Evolutionary conservation across 2,329 filamentous ascomycete genomes (phyloP).

Genomic region (Talaromyces sp.): DNA sequence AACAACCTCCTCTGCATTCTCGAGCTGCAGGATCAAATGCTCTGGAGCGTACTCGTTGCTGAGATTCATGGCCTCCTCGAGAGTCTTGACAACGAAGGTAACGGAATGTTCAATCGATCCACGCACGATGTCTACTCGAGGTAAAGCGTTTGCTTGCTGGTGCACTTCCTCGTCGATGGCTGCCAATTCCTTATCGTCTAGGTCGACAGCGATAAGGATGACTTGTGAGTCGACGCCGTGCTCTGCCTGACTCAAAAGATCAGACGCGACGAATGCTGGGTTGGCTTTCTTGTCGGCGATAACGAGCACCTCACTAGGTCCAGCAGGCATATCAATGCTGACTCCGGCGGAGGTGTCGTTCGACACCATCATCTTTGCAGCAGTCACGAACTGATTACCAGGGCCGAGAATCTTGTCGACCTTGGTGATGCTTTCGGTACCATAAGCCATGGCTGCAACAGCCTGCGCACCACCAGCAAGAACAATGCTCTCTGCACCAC

Average conservation of each 20-base stretch:
- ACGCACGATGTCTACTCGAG: slow-evolving; percentile 87
- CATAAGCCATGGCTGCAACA: slow-evolving; percentile 94
- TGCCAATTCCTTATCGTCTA: slow-evolving; percentile 68
- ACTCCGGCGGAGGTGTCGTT: slow-evolving; percentile 96
- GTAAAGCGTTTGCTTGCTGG: slow-evolving; percentile 78
- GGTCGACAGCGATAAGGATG: slow-evolving; percentile 79
- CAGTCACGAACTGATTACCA: slow-evolving; percentile 97
- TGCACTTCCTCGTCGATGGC: slow-evolving; percentile 93
- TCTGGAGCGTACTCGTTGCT: slow-evolving; percentile 96
- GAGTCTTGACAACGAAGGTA: slow-evolving; percentile 70
- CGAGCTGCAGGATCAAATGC: slow-evolving; percentile 88
- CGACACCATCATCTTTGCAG: slow-evolving; percentile 95
- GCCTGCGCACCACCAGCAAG: slow-evolving; percentile 94
- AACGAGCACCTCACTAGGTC: slow-evolving; percentile 94
- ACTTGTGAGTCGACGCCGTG: slow-evolving; percentile 97
- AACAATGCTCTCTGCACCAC: slow-evolving; percentile 93
- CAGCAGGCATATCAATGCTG: slow-evolving; percentile 97
- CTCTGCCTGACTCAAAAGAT: slow-evolving; percentile 92
- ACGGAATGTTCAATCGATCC: slow-evolving; percentile 89
- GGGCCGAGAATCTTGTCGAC: slow-evolving; percentile 98
- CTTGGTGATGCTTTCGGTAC: slow-evolving; percentile 89
- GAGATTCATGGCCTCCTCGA: slow-evolving; percentile 72
- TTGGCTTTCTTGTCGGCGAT: slow-evolving; percentile 85
- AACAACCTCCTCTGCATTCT: slow-evolving; percentile 71
- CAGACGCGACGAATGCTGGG: slow-evolving; percentile 91